Percentiles rank a stretch among this genome's conserved stretches.
Evolutionary conservation across 345 rosid genomes (phyloP).

Genomic region (Citrus sinensis): DNA sequence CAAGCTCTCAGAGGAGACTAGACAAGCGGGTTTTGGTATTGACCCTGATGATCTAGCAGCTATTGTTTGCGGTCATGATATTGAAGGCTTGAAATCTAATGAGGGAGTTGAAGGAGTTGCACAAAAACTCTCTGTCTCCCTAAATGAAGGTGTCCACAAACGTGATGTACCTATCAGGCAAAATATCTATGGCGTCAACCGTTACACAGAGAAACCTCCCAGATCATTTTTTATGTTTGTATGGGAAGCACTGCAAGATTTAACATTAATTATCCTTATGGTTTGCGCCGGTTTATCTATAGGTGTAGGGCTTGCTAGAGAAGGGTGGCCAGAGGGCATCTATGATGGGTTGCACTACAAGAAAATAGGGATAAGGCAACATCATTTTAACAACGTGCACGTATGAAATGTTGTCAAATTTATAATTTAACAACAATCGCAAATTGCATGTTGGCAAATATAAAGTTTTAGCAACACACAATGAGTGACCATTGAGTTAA

Average conservation of each 20-base stretch:
- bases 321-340: constrained; percentile 86
- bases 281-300: constrained; percentile 71
- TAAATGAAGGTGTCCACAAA: constrained; percentile 56
- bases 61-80: constrained; percentile 63
- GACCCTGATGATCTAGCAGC: constrained; percentile 72
- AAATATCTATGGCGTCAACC: constrained; percentile 65
- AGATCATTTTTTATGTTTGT: constrained; percentile 68
- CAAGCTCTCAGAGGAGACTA: constrained; percentile 59
- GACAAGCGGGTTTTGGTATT: constrained; percentile 60
- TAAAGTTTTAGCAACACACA: too few species aligned
- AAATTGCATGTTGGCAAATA: too few species aligned
- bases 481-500: too few species aligned
- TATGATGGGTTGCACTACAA: constrained; percentile 49
- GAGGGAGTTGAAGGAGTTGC: constrained; percentile 79
- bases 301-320: constrained; percentile 84
- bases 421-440: too few species aligned
- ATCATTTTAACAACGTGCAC: too few species aligned
- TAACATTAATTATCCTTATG: constrained; percentile 78
- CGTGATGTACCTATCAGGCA: constrained; percentile 51
- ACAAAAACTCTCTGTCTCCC: constrained; percentile 42
- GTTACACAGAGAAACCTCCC: constrained; percentile 73
- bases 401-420: too few species aligned
- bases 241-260: constrained; percentile 89
- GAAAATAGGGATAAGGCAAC: too few species aligned
- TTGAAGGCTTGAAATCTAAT: constrained; percentile 35